phyloP scores from a whole-genome alignment of 352 stramenopile genomes.

The Globisporangium nunn region DNA sequence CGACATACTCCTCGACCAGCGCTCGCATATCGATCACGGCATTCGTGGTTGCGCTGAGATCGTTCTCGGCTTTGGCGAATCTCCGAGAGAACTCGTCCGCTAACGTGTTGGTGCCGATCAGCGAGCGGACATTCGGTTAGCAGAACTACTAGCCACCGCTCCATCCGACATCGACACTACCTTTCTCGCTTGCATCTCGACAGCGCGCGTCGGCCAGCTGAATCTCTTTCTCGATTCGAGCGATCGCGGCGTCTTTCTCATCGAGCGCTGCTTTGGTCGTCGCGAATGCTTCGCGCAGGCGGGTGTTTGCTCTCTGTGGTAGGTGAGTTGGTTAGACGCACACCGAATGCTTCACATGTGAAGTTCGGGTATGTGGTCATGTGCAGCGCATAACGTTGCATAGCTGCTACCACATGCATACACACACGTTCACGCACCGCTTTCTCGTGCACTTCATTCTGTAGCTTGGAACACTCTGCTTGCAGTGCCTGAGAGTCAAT shows the following conservation, averaged over 20 bases:
- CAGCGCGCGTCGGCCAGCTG: constrained; percentile 21
- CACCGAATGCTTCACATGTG: too few relatives aligned
- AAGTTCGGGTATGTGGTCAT: background rate
- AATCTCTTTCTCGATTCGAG: constrained; percentile 26
- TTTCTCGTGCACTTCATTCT: constrained; percentile 49
- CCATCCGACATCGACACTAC: constrained; percentile 7
- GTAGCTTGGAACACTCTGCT: constrained; percentile 24
- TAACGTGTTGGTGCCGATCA: background rate
- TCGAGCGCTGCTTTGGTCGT: constrained; percentile 38
- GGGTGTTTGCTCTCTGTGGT: constrained; percentile 34
- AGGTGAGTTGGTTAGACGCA: background rate
- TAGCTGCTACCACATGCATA: too few relatives aligned
- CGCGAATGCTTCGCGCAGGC: constrained; percentile 47
- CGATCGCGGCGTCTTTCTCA: constrained; percentile 33
- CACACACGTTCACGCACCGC: constrained; percentile 12
- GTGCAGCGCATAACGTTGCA: too few relatives aligned
- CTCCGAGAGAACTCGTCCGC: constrained; percentile 16
- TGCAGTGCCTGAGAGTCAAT: constrained; percentile 21
- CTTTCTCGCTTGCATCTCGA: constrained; percentile 22
- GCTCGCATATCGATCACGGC: constrained; percentile 43
- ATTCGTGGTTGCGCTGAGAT: constrained; percentile 23
- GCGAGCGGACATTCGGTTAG: background rate
- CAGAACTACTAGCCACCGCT: background rate
- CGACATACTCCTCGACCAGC: constrained; percentile 54
- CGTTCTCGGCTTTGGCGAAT: constrained; percentile 20